A percentile compares a stretch with the other conserved stretches of the same genome.
Evolutionary conservation across 2,329 filamentous ascomycete species (phyloP).

Genomic region (Fusarium sp.): DNA sequence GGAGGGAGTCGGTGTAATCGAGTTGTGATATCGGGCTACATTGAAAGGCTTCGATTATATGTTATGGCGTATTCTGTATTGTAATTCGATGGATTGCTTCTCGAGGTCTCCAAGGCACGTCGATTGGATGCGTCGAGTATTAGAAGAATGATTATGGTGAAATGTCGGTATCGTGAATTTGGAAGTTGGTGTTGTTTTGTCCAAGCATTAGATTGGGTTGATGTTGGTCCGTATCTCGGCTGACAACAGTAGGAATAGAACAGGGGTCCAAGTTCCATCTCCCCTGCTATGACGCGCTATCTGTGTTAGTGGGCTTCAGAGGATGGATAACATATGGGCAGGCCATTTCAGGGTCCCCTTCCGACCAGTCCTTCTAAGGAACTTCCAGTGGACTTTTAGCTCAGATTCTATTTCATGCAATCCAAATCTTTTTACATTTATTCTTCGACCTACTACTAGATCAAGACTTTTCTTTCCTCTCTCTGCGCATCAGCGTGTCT

Average conservation of each 20-base stretch:
- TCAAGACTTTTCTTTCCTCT: neutral
- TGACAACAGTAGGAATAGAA: slow-evolving; percentile 8
- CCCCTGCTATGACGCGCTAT: slow-evolving; percentile 25
- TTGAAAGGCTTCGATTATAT: slow-evolving; percentile 20
- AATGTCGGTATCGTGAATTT: slow-evolving; percentile 14
- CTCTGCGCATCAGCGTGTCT: neutral
- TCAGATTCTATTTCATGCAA: neutral
- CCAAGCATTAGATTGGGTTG: slow-evolving; percentile 11
- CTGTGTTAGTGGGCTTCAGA: slow-evolving; percentile 17
- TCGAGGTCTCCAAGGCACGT: neutral
- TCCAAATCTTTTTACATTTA: neutral
- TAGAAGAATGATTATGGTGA: neutral
- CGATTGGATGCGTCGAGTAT: neutral
- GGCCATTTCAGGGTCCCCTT: slow-evolving; percentile 10
- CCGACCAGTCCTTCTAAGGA: neutral
- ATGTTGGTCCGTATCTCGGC: slow-evolving; percentile 19
- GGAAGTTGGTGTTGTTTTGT: slow-evolving; percentile 20
- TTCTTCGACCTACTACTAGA: neutral
- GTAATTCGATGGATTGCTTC: neutral
- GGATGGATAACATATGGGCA: slow-evolving; percentile 9
- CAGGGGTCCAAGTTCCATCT: slow-evolving; percentile 27
- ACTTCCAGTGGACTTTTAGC: neutral
- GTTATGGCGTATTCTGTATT: neutral
- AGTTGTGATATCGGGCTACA: slow-evolving; percentile 30
- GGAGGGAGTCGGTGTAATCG: slow-evolving; percentile 17